These are phyloP conservation scores for Metschnikowia lochheadii DNA, from an alignment of 805 yeast species.

Conservation along the genomic window DNA sequence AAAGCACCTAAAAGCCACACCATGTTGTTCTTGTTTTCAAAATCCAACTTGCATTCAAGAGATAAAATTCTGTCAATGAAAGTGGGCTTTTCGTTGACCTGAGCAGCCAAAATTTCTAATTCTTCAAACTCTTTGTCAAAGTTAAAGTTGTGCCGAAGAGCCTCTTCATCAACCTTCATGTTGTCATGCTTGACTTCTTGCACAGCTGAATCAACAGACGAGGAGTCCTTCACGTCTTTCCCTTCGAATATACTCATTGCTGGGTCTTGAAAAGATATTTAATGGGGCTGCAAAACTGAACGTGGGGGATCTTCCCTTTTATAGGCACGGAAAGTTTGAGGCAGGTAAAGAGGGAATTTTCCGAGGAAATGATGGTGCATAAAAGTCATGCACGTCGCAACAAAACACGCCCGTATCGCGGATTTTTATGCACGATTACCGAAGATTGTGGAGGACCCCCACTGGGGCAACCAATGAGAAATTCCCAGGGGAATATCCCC, in stretches of 20 bases:
- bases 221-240: slow-evolving; percentile 14
- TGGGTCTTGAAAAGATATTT: background rate
- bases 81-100: slow-evolving; percentile 27
- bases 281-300: too few relatives aligned
- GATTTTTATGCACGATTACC: slow-evolving; percentile 1
- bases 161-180: slow-evolving; percentile 24
- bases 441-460: slow-evolving; percentile 3
- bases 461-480: slow-evolving; percentile 1
- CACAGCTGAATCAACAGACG: slow-evolving; percentile 17
- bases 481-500: background rate
- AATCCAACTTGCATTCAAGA: slow-evolving; percentile 37
- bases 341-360: background rate
- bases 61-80: slow-evolving; percentile 35
- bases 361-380: background rate
- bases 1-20: slow-evolving; percentile 49
- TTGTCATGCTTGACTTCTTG: slow-evolving; percentile 17
- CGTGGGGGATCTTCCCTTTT: background rate
- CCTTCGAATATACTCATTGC: slow-evolving; percentile 19
- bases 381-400: background rate
- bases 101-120: slow-evolving; percentile 29
- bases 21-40: slow-evolving; percentile 40
- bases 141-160: slow-evolving; percentile 29
- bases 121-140: slow-evolving; percentile 34
- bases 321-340: background rate
- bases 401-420: slow-evolving; percentile 2